Evolutionary conservation across 2,329 filamentous ascomycete species (phyloP), one percentile per base, ranked within the genome.

Genomic region (Xylaria hypoxylon): DNA sequence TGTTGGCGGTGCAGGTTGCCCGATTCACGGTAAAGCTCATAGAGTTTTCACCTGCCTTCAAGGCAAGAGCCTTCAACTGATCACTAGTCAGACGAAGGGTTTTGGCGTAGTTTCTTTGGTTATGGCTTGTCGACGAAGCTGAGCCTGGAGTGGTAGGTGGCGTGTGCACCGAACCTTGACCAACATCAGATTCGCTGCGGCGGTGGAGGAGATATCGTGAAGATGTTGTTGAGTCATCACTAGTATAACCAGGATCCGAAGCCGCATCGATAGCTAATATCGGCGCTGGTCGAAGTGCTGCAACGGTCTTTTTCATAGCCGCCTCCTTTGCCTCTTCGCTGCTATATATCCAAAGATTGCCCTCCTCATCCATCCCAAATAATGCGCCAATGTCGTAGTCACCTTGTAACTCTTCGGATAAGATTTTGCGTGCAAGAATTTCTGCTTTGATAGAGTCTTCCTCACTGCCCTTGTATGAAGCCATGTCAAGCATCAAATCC

Each of bases 341-440:
- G 80, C 94, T 96, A 81, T 99, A 99, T 71, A 99, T 98, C 95
- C 96, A 98, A n/a, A 99, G 85, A 74, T 99, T 99, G 6, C 96
- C 96, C 66, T 96, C 89, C 75, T 97, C 94, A 76, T 99, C 96
- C 50, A 96, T 95, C 13, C 94, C 96, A 73, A 99, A 97, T 33
- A 99, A 85, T 1, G 95, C 91, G 5, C 96, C 96, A 73, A 99
- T 97, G 77, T 99, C 96, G 78, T 97, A 97, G 76, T 95, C 94
- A 24, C 94, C 96, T 74, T 97, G 92, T 15, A 98, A 82, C 79
- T 98, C 95, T 76, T 99, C 94, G 0, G 94, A 90, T 13, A 99
- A 86, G 57, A 99, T 93, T 77, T 95, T 96, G 24, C 96, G 89
- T 5, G 96, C 96, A 68, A 98, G 86, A n/a, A 97, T 89, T 79